Base-by-base conservation (phyloP, 805 yeast species). In the Starmera amethionina region DNA sequence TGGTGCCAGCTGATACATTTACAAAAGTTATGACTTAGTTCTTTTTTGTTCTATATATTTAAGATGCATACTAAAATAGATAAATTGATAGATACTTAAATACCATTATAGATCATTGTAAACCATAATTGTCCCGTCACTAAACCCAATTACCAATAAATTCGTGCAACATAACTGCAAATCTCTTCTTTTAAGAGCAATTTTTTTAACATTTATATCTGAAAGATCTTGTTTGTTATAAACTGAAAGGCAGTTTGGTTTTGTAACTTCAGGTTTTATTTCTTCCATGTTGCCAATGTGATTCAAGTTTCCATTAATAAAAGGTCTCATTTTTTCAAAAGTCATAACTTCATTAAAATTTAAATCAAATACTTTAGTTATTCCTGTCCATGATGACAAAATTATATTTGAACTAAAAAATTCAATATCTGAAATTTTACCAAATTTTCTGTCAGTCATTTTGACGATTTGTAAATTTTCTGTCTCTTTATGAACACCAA, bases 311-410 rank as follows among this genome's bases (percentile, higher is more conserved):
- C 53, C 51, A 1, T 48, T 36, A 3, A 55, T 50, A 37, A 57
- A 40, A 12, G 51, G 52, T 29, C 45, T 54, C n/a, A 50, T 51
- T 28, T 47, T 58, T 35, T 44, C 50, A 42, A 49, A 55, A 5
- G 33, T 39, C 14, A 42, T 16, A 3, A 55, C 32, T 8, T 42
- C 36, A 13, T 16, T 10, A 22, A 15, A n/a, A 29, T 13, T 8
- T 19, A 44, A 46, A 11, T 47, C 39, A 47, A 59, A 70, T 35
- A 67, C 55, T 35, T 70, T 58, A 3, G 64, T 48, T 27, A 46
- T 59, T 4, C 64, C 86, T 68, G 60, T 73, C 80, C 85, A 82
- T 46, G 67, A 72, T 41, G 56, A 69, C 51, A 54, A 54, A 1
- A 73, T 35, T 7, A 54, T 41, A 4, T 52, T 49, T 4, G 58